Evolutionary conservation across 441 rosid species (phyloP).

Genomic region (Jatropha multifida): DNA sequence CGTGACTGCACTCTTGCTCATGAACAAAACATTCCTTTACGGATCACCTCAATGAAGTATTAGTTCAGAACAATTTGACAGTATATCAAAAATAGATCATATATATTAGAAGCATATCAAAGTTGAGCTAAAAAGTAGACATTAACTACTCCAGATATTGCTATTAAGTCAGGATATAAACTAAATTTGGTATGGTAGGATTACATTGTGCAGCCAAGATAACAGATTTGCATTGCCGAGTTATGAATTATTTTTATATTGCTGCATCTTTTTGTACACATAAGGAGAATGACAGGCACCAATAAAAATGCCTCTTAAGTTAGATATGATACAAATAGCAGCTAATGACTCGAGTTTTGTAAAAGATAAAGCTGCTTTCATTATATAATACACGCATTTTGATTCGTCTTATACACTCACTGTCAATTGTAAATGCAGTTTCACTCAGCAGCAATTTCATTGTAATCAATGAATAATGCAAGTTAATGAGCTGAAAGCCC

Average conservation of each 20-base stretch:
- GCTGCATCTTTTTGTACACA: not conserved
- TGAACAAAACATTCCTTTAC: not conserved
- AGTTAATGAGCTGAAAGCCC: conserved; percentile 5
- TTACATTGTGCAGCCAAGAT: too few relatives aligned
- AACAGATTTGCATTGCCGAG: not conserved
- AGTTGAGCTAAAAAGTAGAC: too few relatives aligned
- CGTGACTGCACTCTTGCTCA: not conserved
- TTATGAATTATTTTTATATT: not conserved
- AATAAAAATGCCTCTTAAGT: conserved; percentile 9
- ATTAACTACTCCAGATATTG: too few relatives aligned
- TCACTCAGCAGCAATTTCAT: not conserved
- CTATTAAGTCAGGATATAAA: too few relatives aligned
- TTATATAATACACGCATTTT: conserved; percentile 8
- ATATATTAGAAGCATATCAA: not conserved
- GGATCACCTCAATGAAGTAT: not conserved
- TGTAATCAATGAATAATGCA: not conserved
- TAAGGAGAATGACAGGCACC: not conserved
- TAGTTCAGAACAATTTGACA: not conserved
- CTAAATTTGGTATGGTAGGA: too few relatives aligned
- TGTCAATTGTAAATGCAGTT: not conserved
- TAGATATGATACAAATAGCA: conserved; percentile 14
- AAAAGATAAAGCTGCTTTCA: conserved; percentile 14
- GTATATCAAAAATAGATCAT: not conserved
- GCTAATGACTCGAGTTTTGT: not conserved
- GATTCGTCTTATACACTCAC: not conserved